Evolutionary conservation across 345 rosid species (phyloP).

Genomic region (Jatropha curcas): DNA sequence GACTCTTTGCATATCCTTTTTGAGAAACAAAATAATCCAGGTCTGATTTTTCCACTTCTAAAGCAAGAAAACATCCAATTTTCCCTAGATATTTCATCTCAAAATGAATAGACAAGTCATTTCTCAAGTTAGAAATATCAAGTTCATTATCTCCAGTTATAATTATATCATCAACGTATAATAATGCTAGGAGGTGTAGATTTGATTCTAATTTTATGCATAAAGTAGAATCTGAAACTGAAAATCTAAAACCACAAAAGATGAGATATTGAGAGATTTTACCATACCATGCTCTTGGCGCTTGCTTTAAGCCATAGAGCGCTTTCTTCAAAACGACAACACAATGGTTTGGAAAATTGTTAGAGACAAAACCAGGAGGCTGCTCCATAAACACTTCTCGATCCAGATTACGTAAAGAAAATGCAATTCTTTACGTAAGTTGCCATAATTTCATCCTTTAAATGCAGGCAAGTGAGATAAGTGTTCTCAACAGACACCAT

Average conservation of each 20-base stretch:
- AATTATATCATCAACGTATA: too few species aligned
- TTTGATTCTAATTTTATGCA: too few species aligned
- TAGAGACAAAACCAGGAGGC: not conserved
- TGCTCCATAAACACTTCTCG: slow-evolving; percentile 8
- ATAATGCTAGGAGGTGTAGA: too few species aligned
- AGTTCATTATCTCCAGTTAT: too few species aligned
- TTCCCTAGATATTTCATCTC: too few species aligned
- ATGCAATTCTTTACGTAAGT: slow-evolving; percentile 11
- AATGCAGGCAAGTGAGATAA: slow-evolving; percentile 1
- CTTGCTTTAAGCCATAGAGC: not conserved
- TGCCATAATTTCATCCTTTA: not conserved
- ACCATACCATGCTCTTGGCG: slow-evolving; percentile 9
- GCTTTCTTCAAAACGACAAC: slow-evolving; percentile 12
- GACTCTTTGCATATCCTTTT: not conserved
- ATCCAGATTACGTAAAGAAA: slow-evolving; percentile 7
- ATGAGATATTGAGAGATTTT: slow-evolving; percentile 17
- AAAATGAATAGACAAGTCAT: too few species aligned
- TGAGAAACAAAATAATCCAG: not conserved
- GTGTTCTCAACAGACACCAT: not conserved
- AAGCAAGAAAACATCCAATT: slow-evolving; percentile 11
- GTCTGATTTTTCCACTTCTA: slow-evolving; percentile 6
- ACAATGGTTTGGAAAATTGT: not conserved
- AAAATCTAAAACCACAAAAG: slow-evolving; percentile 8
- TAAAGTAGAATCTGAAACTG: slow-evolving; percentile 4
- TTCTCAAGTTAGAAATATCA: too few species aligned